Base-by-base conservation (phyloP, 2,329 filamentous ascomycete genomes). In the Cadophora luteo-olivacea region DNA sequence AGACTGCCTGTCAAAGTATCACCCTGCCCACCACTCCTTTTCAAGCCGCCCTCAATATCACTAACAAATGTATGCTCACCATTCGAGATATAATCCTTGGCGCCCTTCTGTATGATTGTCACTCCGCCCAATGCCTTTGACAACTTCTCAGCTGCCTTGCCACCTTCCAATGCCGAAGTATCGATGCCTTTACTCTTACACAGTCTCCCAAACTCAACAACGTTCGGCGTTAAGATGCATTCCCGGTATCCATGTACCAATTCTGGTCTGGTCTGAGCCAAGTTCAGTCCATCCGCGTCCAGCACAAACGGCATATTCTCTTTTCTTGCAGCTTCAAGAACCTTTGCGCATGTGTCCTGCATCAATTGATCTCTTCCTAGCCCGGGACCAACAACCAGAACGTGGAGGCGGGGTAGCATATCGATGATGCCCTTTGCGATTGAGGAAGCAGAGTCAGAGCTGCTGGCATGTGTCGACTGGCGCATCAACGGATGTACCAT, bases 401-500 rank as follows among this genome's bases (percentile, higher is more conserved):
- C 94, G 79, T 99, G 95, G 4, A 99, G 86, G 0, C 96, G 91
- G 7, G 91, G 85, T 2, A 99, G 87, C 88, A 98, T 92, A 69
- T 86, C 87, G 69, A 94, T 86, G 72, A 98, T 91, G 64, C 86
- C 82, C 29, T 85, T 80, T 9, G 92, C 88, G 60, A 97, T 85
- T 65, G 83, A 78, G 14, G 83, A 84, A 1, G 91, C 85, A 14
- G 83, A 83, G 66, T 91, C 87, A 64, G 84, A 81, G 61, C 83
- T 79, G 29, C 81, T 79, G 64, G 87, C 81, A 74, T 87, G 84
- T 25, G 81, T 77, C 57, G 89, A 87, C 80, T 96, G 93, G 36
- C 93, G 92, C 89, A 99, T 95, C 73, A 97, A 87, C 0, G 96
- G 96, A 80, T 98, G 96, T 12, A 99, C 96, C 95, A 99, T 99